A percentile compares a stretch with the other conserved stretches of the same genome.
Conservation (phyloP, 2,329 filamentous ascomycete genomes). For the Xylariomycetidae sp. region DNA sequence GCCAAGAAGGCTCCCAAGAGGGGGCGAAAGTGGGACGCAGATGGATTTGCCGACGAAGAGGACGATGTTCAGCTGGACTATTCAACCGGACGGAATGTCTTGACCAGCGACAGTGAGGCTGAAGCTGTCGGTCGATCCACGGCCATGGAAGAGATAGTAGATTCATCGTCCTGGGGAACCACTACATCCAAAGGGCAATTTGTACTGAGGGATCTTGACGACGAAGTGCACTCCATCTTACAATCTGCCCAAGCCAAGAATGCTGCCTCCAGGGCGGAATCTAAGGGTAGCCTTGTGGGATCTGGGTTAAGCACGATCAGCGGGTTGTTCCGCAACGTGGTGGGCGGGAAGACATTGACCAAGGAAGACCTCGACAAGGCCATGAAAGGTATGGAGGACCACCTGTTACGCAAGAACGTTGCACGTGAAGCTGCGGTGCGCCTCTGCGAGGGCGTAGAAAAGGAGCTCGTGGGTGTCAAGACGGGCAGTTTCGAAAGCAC, state of each 20-base stretch:
- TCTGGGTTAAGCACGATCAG: constrained; percentile 78
- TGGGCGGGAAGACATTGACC: constrained; percentile 89
- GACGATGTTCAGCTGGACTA: constrained; percentile 82
- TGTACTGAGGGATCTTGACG: constrained; percentile 85
- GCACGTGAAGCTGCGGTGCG: constrained; percentile 89
- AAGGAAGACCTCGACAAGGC: constrained; percentile 87
- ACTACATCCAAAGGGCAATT: constrained; percentile 87
- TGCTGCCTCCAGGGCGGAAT: constrained; percentile 37
- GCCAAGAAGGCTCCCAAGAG: constrained; percentile 68
- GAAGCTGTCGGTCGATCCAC: constrained; percentile 47
- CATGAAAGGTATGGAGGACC: constrained; percentile 93
- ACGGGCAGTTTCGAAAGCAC: constrained; percentile 89
- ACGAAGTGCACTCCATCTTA: constrained; percentile 88
- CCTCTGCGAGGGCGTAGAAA: constrained; percentile 85
- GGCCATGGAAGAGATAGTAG: constrained; percentile 68
- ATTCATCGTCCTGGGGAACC: constrained; percentile 77
- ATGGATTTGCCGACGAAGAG: constrained; percentile 81
- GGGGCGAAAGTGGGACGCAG: constrained; percentile 86
- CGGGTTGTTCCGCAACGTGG: constrained; percentile 87
- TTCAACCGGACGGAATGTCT: constrained; percentile 56
- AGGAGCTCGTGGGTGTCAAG: constrained; percentile 84
- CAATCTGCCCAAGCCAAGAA: constrained; percentile 70
- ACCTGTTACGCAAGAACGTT: constrained; percentile 92
- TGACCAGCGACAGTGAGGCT: constrained; percentile 48
- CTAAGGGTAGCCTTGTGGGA: constrained; percentile 64